phyloP scores from a whole-genome alignment of 306 rosid species.

The Comarum palustre region DNA sequence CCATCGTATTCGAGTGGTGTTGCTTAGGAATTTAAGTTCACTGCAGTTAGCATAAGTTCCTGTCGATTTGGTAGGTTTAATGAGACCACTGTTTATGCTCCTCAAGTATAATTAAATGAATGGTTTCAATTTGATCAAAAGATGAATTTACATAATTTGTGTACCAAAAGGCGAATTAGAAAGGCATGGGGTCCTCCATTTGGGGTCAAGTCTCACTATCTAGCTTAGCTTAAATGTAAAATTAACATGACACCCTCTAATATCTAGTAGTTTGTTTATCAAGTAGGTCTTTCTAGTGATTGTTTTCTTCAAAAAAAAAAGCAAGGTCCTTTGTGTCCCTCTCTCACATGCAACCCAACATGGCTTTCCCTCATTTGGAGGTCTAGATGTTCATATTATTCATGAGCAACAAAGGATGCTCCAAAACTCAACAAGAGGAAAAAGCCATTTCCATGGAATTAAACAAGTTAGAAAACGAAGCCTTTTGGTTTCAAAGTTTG shows the following conservation, averaged over 20 bases:
- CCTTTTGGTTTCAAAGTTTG: slow-evolving; percentile 28
- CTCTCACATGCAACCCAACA: slow-evolving; percentile 54
- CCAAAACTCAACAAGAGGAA: neutral
- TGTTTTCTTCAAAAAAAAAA: slow-evolving; percentile 33
- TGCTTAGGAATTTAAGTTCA: too few relatives aligned
- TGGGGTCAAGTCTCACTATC: slow-evolving; percentile 22
- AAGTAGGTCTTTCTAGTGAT: slow-evolving; percentile 35
- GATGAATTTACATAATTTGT: neutral
- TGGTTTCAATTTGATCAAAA: too few relatives aligned
- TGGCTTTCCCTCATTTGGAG: slow-evolving; percentile 33
- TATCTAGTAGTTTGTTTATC: slow-evolving; percentile 3
- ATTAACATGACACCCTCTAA: neutral
- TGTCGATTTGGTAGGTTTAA: too few relatives aligned
- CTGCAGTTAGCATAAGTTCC: too few relatives aligned
- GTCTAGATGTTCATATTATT: slow-evolving; percentile 13
- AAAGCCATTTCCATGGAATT: slow-evolving; percentile 20
- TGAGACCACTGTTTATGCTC: too few relatives aligned
- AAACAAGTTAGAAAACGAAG: neutral
- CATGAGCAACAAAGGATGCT: slow-evolving; percentile 16
- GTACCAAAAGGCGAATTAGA: slow-evolving; percentile 20
- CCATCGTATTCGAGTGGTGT: too few relatives aligned
- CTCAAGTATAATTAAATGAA: too few relatives aligned
- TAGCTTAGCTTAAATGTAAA: neutral
- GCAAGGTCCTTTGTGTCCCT: slow-evolving; percentile 24
- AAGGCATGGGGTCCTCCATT: slow-evolving; percentile 15